Evolutionary conservation across 2,329 filamentous ascomycete species (phyloP), one percentile per base, ranked within the genome.

Genomic region (Aspergillaceae sp.): DNA sequence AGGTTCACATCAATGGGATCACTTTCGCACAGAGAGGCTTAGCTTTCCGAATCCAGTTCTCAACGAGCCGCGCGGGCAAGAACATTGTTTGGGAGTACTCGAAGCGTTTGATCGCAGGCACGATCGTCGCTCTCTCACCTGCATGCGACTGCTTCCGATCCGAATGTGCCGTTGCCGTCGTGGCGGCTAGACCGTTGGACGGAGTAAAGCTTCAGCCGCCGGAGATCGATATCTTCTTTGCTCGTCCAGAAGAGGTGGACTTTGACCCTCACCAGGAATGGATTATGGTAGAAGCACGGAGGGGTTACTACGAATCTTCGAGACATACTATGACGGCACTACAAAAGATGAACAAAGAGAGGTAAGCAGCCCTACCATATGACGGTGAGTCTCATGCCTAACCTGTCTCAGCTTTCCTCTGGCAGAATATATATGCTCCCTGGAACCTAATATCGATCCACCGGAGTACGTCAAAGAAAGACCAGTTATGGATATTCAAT

Each of bases 231-330:
- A 70, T 95, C 0, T 83, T 84, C 57, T 90, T 88, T 69, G 77
- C 78, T 0, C 65, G 75, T 5, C 57, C 72, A 0, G 68, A 78
- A 2, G 78, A 89, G 27, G 70, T 82, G 0, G 71, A 79, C 19
- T 72, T 94, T 42, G 84, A 95, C 56, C 81, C 87, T 0, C 74
- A 77, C 10, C 64, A 77, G 32, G 80, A 85, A 55, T 83, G 82
- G 63, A 65, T 90, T 7, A 94, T 95, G 86, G 69, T 95, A 0
- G 87, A 95, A 59, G 76, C 84, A 1, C 77, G 82, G 3, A 65
- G 66, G 0, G 83, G 85, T 1, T 94, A 89, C 60, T 95, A 80
- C 51, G 90, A 96, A 62, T 80, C 86, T 0, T 75, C 79, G 34
- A 76, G 86, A 0, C 80, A 94, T 60, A 83, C 82, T 0, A 73